Base-by-base conservation (phyloP, 805 yeast species). In the Metschnikowia matae region DNA sequence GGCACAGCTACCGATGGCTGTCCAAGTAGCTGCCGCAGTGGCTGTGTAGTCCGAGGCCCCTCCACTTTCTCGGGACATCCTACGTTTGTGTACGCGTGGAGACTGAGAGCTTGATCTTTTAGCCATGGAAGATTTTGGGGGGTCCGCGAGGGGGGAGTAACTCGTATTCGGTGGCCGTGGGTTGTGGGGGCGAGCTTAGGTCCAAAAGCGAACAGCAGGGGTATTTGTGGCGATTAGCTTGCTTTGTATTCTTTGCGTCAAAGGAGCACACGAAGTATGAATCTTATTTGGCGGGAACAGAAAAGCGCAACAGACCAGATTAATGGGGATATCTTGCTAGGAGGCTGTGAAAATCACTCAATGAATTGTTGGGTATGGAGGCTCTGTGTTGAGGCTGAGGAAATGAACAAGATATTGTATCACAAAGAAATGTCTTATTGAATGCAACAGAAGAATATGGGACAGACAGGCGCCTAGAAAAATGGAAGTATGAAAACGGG, bases 1-100 rank as follows among this genome's bases (percentile, higher is more conserved):
- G 10, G 82, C 81, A 55, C 80, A 74, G 18, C 65, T 61, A 3
- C 81, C 83, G 48, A 77, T 69, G 3, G 74, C 64, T 1, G 70
- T 54, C 83, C 83, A 78, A 1, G 79, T 71, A 31, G 71, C 72
- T 35, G 67, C 58, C 10, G 69, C 73, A 4, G 39, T 44, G 17
- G 40, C 39, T 6, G 48, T 33, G 37, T 45, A 51, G 15, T 26
- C 44, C 14, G 44, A 15, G 26, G 33, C 42, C 15, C 35, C 47
- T 11, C 34, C 20, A 3, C 34, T 15, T 37, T 32, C 39, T 40
- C 50, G 50, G 29, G 48, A 44, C 36, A 26, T 29, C 10, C 37
- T 46, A 36, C 52, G 43, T 35, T 53, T 53, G 41, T 45, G 35
- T 26, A 48, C 53, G 17, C 53, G 51, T n/a, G 58, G 58, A 29